phyloP scores from a whole-genome alignment of 2,329 filamentous ascomycete genomes.

The Pseudogymnoascus sp. region DNA sequence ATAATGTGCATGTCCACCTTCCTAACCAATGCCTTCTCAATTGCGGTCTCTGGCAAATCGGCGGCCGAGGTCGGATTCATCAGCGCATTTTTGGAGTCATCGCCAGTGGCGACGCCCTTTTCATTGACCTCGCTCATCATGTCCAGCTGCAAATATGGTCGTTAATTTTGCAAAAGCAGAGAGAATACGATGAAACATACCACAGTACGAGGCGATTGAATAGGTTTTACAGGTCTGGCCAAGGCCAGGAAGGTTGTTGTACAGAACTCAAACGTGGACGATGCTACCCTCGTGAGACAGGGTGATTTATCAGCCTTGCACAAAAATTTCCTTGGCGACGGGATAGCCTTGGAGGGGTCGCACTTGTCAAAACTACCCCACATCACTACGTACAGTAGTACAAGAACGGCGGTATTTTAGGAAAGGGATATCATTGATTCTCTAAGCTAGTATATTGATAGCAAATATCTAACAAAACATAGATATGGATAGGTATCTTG shows the following conservation, averaged over 20 bases:
- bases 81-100: neutral
- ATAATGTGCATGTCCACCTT: constrained; percentile 59
- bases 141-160: neutral
- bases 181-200: neutral
- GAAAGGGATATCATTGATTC: neutral
- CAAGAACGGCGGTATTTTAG: neutral
- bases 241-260: neutral
- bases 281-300: neutral
- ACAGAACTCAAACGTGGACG: neutral
- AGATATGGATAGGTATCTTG: neutral
- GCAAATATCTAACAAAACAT: constrained; percentile 2
- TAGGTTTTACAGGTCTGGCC: neutral
- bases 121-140: constrained; percentile 7
- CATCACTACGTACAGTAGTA: neutral
- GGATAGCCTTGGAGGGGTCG: constrained; percentile 3
- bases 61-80: neutral
- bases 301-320: constrained; percentile 7
- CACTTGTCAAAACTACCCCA: constrained; percentile 2
- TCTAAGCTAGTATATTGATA: neutral
- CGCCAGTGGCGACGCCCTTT: neutral
- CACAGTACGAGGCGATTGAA: neutral
- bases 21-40: constrained; percentile 21
- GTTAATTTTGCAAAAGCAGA: too few species aligned
- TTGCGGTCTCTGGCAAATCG: neutral
- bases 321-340: neutral